These are phyloP conservation scores for Pythium apleroticum DNA, from an alignment of 352 stramenopile genomes.

Conservation along the genomic window DNA sequence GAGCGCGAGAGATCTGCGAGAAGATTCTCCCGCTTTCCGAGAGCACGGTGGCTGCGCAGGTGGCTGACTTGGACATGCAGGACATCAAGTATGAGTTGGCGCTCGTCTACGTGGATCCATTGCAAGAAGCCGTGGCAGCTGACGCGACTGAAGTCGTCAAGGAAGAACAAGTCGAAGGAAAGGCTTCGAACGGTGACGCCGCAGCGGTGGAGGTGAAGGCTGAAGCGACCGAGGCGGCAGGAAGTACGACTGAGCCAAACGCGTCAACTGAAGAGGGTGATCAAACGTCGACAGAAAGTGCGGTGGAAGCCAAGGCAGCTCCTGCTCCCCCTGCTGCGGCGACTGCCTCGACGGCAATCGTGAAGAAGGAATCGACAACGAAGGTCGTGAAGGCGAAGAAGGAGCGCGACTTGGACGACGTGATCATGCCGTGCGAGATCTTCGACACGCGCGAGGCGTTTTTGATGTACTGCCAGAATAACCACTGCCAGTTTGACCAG, in stretches of 20 bases:
- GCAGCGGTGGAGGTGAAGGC: slow-evolving; percentile 16
- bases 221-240: slow-evolving; percentile 6
- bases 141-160: slow-evolving; percentile 29
- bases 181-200: slow-evolving; percentile 26
- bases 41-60: slow-evolving; percentile 51
- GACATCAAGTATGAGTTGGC: slow-evolving; percentile 76
- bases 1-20: slow-evolving; percentile 62
- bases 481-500: slow-evolving; percentile 90
- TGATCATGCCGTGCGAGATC: slow-evolving; percentile 98
- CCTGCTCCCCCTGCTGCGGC: slow-evolving; percentile 21
- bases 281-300: background rate
- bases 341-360: slow-evolving; percentile 2
- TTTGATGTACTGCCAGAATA: slow-evolving; percentile 89
- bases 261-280: slow-evolving; percentile 10
- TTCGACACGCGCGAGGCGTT: slow-evolving; percentile 92
- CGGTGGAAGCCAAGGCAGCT: background rate
- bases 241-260: background rate
- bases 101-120: slow-evolving; percentile 59
- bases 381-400: slow-evolving; percentile 37
- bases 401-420: slow-evolving; percentile 76
- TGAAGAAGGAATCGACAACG: slow-evolving; percentile 38
- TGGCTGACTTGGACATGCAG: slow-evolving; percentile 75
- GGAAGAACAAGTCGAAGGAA: slow-evolving; percentile 14
- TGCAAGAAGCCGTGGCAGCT: slow-evolving; percentile 5
- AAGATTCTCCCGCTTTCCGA: slow-evolving; percentile 64